These are phyloP conservation scores for Phoenix dactylifera DNA, from an alignment of 176 grass and related monocot genomes.

Conservation along the genomic window DNA sequence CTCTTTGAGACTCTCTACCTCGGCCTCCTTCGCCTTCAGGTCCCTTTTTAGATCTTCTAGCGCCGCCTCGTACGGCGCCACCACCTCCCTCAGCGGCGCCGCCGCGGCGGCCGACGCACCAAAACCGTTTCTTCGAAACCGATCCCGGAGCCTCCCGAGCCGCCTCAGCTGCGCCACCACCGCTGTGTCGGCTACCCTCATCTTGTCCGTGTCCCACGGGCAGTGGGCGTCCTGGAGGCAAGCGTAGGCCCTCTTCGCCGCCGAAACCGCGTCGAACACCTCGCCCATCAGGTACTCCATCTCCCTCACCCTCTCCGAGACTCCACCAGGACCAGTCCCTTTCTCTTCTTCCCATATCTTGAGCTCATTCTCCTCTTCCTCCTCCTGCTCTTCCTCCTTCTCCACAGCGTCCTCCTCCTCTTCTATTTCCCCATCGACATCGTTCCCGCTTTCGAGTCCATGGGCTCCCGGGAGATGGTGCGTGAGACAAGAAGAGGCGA, in stretches of 20 bases:
- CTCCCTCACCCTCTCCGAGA: conserved; percentile 22
- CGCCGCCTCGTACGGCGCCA: conserved; percentile 86
- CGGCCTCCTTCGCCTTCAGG: conserved; percentile 75
- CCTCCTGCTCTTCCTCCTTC: not conserved
- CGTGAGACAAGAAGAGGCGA: conserved; percentile 80
- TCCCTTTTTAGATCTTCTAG: conserved; percentile 68
- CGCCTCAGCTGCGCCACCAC: conserved; percentile 83
- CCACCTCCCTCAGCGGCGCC: conserved; percentile 51
- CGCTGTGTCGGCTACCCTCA: conserved; percentile 53
- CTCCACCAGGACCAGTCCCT: not conserved
- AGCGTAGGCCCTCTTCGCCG: conserved; percentile 62
- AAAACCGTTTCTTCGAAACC: conserved; percentile 31
- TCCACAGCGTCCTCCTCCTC: conserved; percentile 14
- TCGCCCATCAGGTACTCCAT: conserved; percentile 65
- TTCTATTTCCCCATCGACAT: conserved; percentile 27
- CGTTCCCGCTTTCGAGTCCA: conserved; percentile 28
- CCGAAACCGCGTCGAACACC: conserved; percentile 79
- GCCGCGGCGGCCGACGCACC: conserved; percentile 19
- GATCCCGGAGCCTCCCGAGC: conserved; percentile 63
- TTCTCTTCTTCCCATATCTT: conserved; percentile 75
- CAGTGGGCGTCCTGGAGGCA: conserved; percentile 73
- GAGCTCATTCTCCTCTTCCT: conserved; percentile 37
- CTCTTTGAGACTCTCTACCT: conserved; percentile 59
- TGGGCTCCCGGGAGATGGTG: conserved; percentile 52
- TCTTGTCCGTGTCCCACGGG: conserved; percentile 86